These are phyloP conservation scores for Arabidopsis lyrata DNA, from an alignment of 441 rosid genomes.

Conservation along the genomic window DNA sequence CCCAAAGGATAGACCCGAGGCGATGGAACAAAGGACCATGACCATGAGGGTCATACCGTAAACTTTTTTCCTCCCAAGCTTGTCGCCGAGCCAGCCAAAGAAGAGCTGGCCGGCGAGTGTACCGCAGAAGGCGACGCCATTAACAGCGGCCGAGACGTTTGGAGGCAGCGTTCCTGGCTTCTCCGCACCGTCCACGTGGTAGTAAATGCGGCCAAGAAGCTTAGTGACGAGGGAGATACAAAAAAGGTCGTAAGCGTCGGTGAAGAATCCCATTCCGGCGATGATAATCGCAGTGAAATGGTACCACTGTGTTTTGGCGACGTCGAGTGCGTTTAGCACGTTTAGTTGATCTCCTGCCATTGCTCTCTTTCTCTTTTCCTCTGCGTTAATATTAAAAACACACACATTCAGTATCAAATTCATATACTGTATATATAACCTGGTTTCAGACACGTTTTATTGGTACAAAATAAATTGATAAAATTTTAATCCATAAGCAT, in stretches of 20 bases:
- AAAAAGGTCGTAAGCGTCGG: constrained; percentile 71
- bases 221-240: constrained; percentile 64
- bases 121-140: constrained; percentile 59
- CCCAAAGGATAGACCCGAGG: constrained; percentile 63
- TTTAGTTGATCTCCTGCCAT: constrained; percentile 58
- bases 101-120: constrained; percentile 66
- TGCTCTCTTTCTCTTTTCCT: constrained; percentile 8
- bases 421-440: background rate
- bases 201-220: constrained; percentile 69
- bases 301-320: constrained; percentile 71
- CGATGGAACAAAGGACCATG: constrained; percentile 57
- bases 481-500: background rate
- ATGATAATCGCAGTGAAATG: constrained; percentile 71
- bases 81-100: constrained; percentile 73
- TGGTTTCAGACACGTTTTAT: background rate
- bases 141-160: constrained; percentile 55
- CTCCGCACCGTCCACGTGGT: constrained; percentile 37
- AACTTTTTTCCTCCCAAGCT: constrained; percentile 63
- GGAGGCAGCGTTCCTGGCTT: constrained; percentile 65
- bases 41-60: constrained; percentile 59
- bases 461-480: too few relatives aligned
- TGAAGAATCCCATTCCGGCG: constrained; percentile 80
- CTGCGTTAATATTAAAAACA: constrained; percentile 8
- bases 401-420: constrained; percentile 18
- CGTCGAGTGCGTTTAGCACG: constrained; percentile 69